A percentile compares a stretch with the other conserved stretches of the same genome.
Conservation (phyloP, 768 basidiomycete species). For the Russula sp. region DNA sequence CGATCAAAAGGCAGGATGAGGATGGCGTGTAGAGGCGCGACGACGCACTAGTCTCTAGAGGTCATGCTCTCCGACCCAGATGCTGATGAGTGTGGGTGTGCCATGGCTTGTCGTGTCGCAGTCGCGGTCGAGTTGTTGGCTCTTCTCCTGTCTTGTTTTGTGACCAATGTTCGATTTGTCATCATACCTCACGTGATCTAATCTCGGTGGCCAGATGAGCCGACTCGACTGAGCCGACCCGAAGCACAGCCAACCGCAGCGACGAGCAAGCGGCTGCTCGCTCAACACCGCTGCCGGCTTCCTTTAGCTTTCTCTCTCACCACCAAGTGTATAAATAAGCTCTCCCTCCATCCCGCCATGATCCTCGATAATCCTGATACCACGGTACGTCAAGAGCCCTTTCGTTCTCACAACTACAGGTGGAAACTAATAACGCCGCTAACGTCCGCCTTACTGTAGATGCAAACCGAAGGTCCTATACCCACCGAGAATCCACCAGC, state of each 20-base stretch:
- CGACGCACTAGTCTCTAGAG: constrained; percentile 77
- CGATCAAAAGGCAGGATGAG: constrained; percentile 19
- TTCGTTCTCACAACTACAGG: neutral
- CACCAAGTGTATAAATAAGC: neutral
- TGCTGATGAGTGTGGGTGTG: constrained; percentile 8
- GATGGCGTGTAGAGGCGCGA: neutral
- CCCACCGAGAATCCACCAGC: constrained; percentile 11
- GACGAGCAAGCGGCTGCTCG: neutral
- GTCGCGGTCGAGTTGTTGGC: neutral
- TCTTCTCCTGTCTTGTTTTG: too few relatives aligned
- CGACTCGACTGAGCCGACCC: too few relatives aligned
- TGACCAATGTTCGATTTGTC: neutral
- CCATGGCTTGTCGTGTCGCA: constrained; percentile 5
- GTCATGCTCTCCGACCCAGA: constrained; percentile 45
- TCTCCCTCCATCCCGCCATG: neutral
- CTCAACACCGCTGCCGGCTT: neutral
- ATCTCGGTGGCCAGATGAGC: too few relatives aligned
- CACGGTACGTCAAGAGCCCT: neutral
- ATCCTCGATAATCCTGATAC: constrained; percentile 1
- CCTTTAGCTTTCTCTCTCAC: neutral
- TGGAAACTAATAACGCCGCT: neutral
- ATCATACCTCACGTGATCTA: neutral
- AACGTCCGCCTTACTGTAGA: neutral
- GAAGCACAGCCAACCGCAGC: neutral
- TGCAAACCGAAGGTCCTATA: neutral